Percentiles rank a stretch among this genome's conserved stretches.
phyloP scores from a whole-genome alignment of 1,284 basidiomycete genomes.

The Pterulicium gracile region DNA sequence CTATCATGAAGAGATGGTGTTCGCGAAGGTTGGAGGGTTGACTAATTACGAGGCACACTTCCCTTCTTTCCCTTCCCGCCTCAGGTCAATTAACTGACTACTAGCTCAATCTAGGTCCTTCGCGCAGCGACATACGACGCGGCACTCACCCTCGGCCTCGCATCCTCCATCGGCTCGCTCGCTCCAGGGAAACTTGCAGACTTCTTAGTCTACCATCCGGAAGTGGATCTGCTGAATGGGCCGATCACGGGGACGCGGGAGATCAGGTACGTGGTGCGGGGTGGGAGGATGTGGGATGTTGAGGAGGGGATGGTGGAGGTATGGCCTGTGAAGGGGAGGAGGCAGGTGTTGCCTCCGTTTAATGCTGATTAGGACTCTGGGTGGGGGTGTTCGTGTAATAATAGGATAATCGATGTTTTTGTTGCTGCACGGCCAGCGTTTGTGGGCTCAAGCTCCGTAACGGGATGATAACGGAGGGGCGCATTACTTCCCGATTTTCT shows the following conservation, averaged over 20 bases:
- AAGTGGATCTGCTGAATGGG: slow-evolving; percentile 41
- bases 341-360: slow-evolving; percentile 40
- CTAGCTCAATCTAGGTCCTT: slow-evolving; percentile 32
- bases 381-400: no score
- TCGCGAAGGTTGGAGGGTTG: slow-evolving; percentile 45
- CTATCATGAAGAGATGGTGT: slow-evolving; percentile 64
- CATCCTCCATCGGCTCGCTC: slow-evolving; percentile 48
- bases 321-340: slow-evolving; percentile 53
- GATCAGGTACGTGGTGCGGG: slow-evolving; percentile 43
- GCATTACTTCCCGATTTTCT: no score
- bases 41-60: slow-evolving; percentile 10
- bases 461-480: no score
- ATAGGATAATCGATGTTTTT: no score
- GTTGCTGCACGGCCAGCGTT: no score
- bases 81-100: no score
- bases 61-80: not conserved
- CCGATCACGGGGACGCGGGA: slow-evolving; percentile 38
- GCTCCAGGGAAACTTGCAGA: slow-evolving; percentile 58
- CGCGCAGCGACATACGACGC: slow-evolving; percentile 56
- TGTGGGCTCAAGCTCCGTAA: no score
- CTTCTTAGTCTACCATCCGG: slow-evolving; percentile 49
- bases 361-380: slow-evolving; percentile 40
- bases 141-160: slow-evolving; percentile 53
- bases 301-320: slow-evolving; percentile 47
- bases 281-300: slow-evolving; percentile 59